Percentiles rank a stretch among this genome's conserved stretches.
Evolutionary conservation across 2,329 filamentous ascomycete genomes (phyloP).

Genomic region (Colletotrichum sp.): DNA sequence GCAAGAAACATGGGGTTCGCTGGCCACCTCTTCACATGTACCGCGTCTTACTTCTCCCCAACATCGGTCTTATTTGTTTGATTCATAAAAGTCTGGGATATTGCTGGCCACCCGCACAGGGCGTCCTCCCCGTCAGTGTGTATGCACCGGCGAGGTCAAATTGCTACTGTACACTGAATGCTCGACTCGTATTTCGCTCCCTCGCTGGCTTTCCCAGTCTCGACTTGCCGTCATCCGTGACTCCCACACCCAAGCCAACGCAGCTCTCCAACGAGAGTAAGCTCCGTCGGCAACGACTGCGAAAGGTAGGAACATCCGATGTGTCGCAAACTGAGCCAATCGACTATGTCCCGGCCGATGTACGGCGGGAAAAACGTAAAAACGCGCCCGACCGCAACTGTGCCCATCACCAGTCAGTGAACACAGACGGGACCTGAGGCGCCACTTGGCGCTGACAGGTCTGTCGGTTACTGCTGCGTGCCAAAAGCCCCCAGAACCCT

Average conservation of each 20-base stretch:
- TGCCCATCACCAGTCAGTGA: background rate
- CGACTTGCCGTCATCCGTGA: background rate
- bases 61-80: background rate
- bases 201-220: background rate
- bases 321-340: background rate
- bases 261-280: background rate
- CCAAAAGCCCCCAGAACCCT: background rate
- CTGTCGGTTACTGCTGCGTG: background rate
- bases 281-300: background rate
- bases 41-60: background rate
- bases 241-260: background rate
- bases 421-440: background rate
- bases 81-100: background rate
- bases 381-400: background rate
- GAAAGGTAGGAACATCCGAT: background rate
- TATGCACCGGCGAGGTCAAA: background rate
- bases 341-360: background rate
- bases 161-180: background rate
- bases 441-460: slow-evolving; percentile 7
- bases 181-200: background rate
- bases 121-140: background rate
- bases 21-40: background rate
- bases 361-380: background rate
- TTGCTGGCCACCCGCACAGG: slow-evolving; percentile 3
- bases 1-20: background rate